These are phyloP conservation scores for Hortaea werneckii DNA, from an alignment of 2,329 filamentous ascomycete species.

Conservation along the genomic window DNA sequence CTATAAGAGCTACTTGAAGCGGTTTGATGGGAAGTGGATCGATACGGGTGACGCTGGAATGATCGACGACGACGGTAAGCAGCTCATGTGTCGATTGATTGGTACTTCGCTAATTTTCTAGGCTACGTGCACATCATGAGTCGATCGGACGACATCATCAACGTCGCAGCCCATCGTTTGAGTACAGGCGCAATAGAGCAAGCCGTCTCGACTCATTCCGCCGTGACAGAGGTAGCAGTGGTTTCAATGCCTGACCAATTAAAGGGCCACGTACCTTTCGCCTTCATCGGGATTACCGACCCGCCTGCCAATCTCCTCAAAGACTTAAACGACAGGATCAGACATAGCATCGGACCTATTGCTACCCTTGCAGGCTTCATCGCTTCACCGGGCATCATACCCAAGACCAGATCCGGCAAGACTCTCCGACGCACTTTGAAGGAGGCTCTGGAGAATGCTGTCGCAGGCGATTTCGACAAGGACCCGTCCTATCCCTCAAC, in stretches of 20 bases:
- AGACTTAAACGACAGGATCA: constrained; percentile 64
- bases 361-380: constrained; percentile 78
- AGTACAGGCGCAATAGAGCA: constrained; percentile 87
- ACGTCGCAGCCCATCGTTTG: constrained; percentile 87
- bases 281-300: constrained; percentile 61
- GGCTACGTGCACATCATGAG: constrained; percentile 48
- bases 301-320: constrained; percentile 41
- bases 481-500: constrained; percentile 69
- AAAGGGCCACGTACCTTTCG: constrained; percentile 87
- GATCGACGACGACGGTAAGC: constrained; percentile 62
- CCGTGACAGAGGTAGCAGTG: constrained; percentile 74
- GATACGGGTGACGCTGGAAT: constrained; percentile 88
- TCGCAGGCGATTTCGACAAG: constrained; percentile 61
- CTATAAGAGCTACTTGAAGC: constrained; percentile 71
- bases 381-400: constrained; percentile 76
- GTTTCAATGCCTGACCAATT: constrained; percentile 75
- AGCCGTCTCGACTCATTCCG: constrained; percentile 70
- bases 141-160: constrained; percentile 75
- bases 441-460: constrained; percentile 74
- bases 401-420: constrained; percentile 87
- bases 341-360: constrained; percentile 76
- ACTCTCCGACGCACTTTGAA: constrained; percentile 72
- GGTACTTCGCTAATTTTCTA: background rate
- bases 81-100: background rate
- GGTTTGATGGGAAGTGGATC: constrained; percentile 73